Evolutionary conservation across 2,329 filamentous ascomycete species (phyloP).

Genomic region (Xylariaceae sp.): DNA sequence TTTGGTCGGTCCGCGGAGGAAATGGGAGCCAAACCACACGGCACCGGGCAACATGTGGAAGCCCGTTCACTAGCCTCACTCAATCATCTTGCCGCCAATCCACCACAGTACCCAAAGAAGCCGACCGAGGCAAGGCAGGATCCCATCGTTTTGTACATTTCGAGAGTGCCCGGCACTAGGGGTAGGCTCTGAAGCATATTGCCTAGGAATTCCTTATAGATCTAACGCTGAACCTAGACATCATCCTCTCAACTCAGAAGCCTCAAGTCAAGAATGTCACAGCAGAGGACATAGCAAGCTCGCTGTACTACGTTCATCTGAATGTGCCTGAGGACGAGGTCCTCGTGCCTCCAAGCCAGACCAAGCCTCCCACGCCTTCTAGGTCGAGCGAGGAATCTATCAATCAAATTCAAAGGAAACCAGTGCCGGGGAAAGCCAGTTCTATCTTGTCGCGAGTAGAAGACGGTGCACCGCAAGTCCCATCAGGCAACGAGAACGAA

Average conservation of each 20-base stretch:
- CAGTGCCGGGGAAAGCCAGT: constrained; percentile 41
- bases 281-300: constrained; percentile 81
- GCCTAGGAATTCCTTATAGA: constrained; percentile 15
- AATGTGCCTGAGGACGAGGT: constrained; percentile 62
- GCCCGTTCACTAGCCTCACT: constrained; percentile 81
- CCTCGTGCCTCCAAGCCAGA: constrained; percentile 35
- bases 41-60: constrained; percentile 59
- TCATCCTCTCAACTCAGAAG: constrained; percentile 90
- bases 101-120: constrained; percentile 81
- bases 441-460: constrained; percentile 20
- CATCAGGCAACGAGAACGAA: constrained; percentile 31
- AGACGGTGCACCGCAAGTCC: constrained; percentile 9
- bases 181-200: constrained; percentile 53
- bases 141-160: constrained; percentile 85
- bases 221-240: constrained; percentile 57
- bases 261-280: constrained; percentile 88
- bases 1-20: neutral
- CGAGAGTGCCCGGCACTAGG: constrained; percentile 86
- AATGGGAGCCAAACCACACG: neutral
- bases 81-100: constrained; percentile 80
- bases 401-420: constrained; percentile 54
- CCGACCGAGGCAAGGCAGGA: constrained; percentile 70
- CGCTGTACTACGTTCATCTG: constrained; percentile 89
- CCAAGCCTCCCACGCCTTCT: constrained; percentile 37
- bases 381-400: constrained; percentile 48